These are phyloP conservation scores for Fusarium algeriense DNA, from an alignment of 2,329 filamentous ascomycete genomes.

Conservation along the genomic window DNA sequence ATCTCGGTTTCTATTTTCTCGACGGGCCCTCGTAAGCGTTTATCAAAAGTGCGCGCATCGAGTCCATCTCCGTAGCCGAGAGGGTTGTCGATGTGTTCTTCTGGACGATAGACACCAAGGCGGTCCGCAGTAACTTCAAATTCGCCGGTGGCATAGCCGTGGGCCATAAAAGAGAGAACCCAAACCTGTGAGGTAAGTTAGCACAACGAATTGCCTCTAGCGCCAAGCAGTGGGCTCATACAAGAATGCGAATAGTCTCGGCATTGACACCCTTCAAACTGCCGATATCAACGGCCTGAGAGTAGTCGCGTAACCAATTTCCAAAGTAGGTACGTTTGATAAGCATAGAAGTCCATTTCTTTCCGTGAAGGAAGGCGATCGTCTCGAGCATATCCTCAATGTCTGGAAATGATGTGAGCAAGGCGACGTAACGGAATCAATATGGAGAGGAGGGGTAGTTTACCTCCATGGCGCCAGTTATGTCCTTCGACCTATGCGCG, in stretches of 20 bases:
- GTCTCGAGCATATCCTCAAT: slow-evolving; percentile 87
- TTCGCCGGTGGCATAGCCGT: slow-evolving; percentile 87
- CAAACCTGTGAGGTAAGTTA: slow-evolving; percentile 64
- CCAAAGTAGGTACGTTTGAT: slow-evolving; percentile 86
- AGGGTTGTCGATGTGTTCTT: slow-evolving; percentile 81
- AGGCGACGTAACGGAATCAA: slow-evolving; percentile 6
- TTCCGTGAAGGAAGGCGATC: slow-evolving; percentile 80
- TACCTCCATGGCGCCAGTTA: slow-evolving; percentile 78
- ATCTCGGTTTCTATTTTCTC: slow-evolving; percentile 77
- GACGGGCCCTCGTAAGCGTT: slow-evolving; percentile 84
- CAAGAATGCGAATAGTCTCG: slow-evolving; percentile 81
- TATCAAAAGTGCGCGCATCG: slow-evolving; percentile 86
- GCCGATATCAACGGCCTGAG: slow-evolving; percentile 84
- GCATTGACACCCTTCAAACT: slow-evolving; percentile 83
- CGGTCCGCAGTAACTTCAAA: slow-evolving; percentile 87
- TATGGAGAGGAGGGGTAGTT: slow-evolving; percentile 36
- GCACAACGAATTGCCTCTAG: neutral
- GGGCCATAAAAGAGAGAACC: slow-evolving; percentile 84
- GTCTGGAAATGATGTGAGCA: slow-evolving; percentile 58
- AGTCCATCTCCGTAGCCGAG: slow-evolving; percentile 87
- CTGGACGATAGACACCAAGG: slow-evolving; percentile 83
- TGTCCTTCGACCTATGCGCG: slow-evolving; percentile 69
- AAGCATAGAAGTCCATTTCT: slow-evolving; percentile 86
- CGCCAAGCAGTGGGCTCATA: slow-evolving; percentile 42
- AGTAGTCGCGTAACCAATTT: slow-evolving; percentile 89